Evolutionary conservation across 352 stramenopile genomes (phyloP).

Genomic region (Saprolegnia diclina): DNA sequence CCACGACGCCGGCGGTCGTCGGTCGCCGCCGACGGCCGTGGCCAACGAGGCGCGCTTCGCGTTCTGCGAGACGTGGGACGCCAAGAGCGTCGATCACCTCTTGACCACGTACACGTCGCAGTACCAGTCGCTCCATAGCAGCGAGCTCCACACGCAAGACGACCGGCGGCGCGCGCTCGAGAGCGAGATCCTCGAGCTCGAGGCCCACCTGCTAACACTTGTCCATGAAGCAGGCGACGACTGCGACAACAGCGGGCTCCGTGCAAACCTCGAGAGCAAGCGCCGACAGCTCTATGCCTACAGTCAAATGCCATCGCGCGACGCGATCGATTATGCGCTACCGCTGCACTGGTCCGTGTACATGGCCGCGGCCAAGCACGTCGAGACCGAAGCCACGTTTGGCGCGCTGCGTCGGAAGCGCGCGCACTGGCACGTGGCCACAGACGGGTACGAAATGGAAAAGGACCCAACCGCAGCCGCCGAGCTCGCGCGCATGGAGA

Average conservation of each 20-base stretch:
- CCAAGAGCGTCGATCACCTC: constrained; percentile 9
- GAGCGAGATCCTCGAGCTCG: constrained; percentile 1
- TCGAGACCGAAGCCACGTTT: constrained; percentile 42
- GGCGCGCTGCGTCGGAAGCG: constrained; percentile 27
- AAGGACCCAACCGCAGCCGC: constrained; percentile 31
- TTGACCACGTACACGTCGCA: constrained; percentile 5
- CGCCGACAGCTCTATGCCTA: constrained; percentile 35
- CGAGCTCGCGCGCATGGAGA: constrained; percentile 28
- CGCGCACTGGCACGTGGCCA: constrained; percentile 40
- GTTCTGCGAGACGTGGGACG: constrained; percentile 10
- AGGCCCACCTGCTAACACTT: not conserved
- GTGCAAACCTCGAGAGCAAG: constrained; percentile 35
- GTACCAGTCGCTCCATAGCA: not conserved
- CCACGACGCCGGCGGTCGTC: constrained; percentile 1
- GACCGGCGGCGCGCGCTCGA: not conserved
- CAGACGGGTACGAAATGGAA: constrained; percentile 49
- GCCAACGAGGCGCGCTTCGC: constrained; percentile 14
- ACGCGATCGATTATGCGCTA: constrained; percentile 46
- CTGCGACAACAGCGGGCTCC: not conserved
- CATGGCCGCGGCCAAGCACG: constrained; percentile 43
- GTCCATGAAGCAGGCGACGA: constrained; percentile 8
- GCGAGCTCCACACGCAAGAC: not conserved
- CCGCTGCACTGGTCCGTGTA: constrained; percentile 52
- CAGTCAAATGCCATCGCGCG: constrained; percentile 47
- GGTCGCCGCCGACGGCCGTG: constrained; percentile 6